Evolutionary conservation across 2,329 filamentous ascomycete species (phyloP).

Genomic region (Ceratocystis cacaofunesta): DNA sequence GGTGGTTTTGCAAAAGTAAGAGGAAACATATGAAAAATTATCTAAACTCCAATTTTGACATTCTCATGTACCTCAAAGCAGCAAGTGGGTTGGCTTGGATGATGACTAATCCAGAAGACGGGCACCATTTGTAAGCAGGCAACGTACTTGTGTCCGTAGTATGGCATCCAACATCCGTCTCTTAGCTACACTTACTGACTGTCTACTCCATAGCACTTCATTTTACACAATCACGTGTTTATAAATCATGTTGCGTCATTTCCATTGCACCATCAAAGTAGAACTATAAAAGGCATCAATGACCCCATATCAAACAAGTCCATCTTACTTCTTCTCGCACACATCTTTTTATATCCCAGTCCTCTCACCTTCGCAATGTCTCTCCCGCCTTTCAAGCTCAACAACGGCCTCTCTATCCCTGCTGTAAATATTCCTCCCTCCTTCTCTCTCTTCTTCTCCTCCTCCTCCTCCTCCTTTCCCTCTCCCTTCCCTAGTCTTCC

Average conservation of each 20-base stretch:
- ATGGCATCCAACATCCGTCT: too few relatives aligned
- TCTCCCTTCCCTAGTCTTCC: not conserved
- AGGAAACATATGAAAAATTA: too few relatives aligned
- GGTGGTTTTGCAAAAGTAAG: not conserved
- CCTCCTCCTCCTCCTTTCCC: too few relatives aligned
- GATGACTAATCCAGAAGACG: not conserved
- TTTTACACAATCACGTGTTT: not conserved
- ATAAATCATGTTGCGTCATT: not conserved
- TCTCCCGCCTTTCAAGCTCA: constrained; percentile 42
- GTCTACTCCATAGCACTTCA: too few relatives aligned
- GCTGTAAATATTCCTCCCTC: constrained; percentile 34
- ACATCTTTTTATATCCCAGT: not conserved
- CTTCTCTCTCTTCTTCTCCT: too few relatives aligned
- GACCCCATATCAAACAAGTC: not conserved
- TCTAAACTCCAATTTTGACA: too few relatives aligned
- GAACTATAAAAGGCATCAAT: too few relatives aligned
- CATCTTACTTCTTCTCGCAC: not conserved
- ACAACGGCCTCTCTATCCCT: constrained; percentile 59
- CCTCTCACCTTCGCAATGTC: not conserved
- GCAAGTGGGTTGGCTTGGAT: not conserved
- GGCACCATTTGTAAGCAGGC: not conserved
- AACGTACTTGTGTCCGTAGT: not conserved
- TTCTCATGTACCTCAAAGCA: too few relatives aligned
- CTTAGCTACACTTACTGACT: too few relatives aligned
- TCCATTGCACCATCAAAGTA: not conserved